A percentile compares a stretch with the other conserved stretches of the same genome.
These are phyloP conservation scores for Teratosphaeria epicoccoides DNA, from an alignment of 2,329 filamentous ascomycete species.

Conservation along the genomic window DNA sequence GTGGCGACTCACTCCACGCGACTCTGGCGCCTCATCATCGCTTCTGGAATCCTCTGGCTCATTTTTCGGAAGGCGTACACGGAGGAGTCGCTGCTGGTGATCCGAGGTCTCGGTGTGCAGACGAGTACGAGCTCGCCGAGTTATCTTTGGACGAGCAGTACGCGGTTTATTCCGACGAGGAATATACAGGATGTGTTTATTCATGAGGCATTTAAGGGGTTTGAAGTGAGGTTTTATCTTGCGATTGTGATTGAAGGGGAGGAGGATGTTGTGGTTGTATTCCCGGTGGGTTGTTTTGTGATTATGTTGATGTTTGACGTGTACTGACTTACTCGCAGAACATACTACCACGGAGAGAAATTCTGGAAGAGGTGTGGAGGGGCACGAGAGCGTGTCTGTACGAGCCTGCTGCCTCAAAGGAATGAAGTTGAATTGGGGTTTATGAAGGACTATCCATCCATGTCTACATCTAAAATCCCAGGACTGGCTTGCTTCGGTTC, in stretches of 20 bases:
- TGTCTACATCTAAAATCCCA: neutral
- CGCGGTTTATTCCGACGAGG: conserved; percentile 79
- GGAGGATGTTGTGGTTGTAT: conserved; percentile 84
- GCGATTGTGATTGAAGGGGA: conserved; percentile 85
- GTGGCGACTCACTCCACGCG: conserved; percentile 22
- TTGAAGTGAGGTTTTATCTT: conserved; percentile 82
- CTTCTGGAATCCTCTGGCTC: conserved; percentile 14
- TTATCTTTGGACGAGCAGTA: conserved; percentile 52
- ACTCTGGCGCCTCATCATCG: conserved; percentile 31
- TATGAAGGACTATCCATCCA: neutral
- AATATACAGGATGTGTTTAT: conserved; percentile 89
- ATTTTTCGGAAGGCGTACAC: conserved; percentile 24
- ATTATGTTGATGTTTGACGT: conserved; percentile 2
- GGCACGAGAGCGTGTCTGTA: conserved; percentile 74
- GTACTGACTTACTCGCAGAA: conserved; percentile 30
- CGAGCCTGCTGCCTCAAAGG: conserved; percentile 38
- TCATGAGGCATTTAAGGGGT: conserved; percentile 87
- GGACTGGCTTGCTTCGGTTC: neutral
- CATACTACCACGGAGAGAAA: conserved; percentile 59
- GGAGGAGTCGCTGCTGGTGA: conserved; percentile 78
- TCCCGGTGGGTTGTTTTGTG: conserved; percentile 50
- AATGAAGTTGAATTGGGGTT: neutral
- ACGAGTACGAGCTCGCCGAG: conserved; percentile 62
- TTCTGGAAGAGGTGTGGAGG: conserved; percentile 84
- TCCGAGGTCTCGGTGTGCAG: conserved; percentile 83